Base-by-base conservation (phyloP, 305 asterid species). In the Fraxinus platypoda region DNA sequence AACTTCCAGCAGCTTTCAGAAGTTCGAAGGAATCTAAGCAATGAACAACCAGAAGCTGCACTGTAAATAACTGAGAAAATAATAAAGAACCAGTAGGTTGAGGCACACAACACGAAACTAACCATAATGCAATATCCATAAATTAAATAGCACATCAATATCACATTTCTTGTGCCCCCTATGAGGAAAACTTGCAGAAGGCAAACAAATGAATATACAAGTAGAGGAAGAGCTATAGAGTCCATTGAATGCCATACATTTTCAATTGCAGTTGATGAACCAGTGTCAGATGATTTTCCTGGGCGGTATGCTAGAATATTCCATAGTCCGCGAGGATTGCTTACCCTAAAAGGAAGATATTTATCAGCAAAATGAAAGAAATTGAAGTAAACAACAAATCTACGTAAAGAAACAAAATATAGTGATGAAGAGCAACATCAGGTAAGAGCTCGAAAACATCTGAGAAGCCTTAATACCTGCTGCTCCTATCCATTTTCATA, bases 281-380 rank as follows among this genome's bases (percentile, higher is more conserved):
- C 85, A 77, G 77, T 68, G 74, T 83, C 94, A 75, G 88, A 80
- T 57, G 94, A 89, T 88, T 83, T 90, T 86, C 82, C 79, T 25
- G 92, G 90, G 43, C 82, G 89, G 52, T 86, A 88, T 43, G 77
- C 78, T 71, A 92, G 74, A 91, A 89, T 88, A 79, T 92, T 89
- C 99, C 98, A 92, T 78, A 93, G 85, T 80, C 97, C 96, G 86
- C 80, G 88, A 83, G 93, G 88, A 75, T 90, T 87, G 88, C 90
- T 80, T 80, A 80, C 78, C 87, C 89, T 82, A 81, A 52, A 85
- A 83, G 81, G 82, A 31, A 86, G 83, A 76, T 23, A 77, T 64
- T 75, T 59, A 82, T 78, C 76, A 81, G 75, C 80, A 76, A 80
- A 23, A 52, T 2, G 68, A 71, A 81, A 71, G 49, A 41, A 76